Base-by-base conservation (phyloP, 179 eudicot genomes). In the Silene coronaria region DNA sequence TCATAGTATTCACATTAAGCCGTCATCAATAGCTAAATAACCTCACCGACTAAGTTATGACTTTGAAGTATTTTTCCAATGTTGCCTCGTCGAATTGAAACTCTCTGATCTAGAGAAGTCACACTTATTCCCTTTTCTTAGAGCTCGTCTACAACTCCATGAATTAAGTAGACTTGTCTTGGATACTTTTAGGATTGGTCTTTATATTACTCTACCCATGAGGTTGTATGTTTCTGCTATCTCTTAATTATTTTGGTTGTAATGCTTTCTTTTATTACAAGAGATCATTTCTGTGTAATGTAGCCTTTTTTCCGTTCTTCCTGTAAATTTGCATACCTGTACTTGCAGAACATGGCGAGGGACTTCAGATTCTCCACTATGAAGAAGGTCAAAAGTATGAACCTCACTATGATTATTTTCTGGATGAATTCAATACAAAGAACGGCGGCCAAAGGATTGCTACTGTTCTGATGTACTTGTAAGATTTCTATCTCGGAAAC, bases 401-500 rank as follows among this genome's bases (percentile, higher is more conserved):
- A 77, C 96, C 98, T 82, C 98, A 94, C 76, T 90, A 75, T 71
- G 98, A 94, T 76, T 90, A 91, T 85, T 92, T 92, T 78, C 85
- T 80, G 58, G 91, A 93, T 60, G 91, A 89, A 76, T 89, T 87
- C 84, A 90, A 90, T 80, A 88, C 90, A 19, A 90, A 83, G 79
- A 93, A 91, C 84, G 98, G 97, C 38, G 97, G 98, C 63, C 98
- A 91, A 82, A 80, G 97, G 68, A 85, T 88, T 76, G 97, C 97
- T 16, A 93, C 96, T 38, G 84, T 93, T 59, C 84, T 93, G 17
- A 91, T 93, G 96, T 91, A 93, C 80, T 72, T 91, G 97, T 93
- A 89, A 87, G 93, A 73, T 70, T 60, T 63, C 59, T 59, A 34
- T 60, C 63, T 30, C 46, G 11, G 57, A 24, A 73, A 58, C 76